Conservation (phyloP, 2,329 filamentous ascomycete species). For the Alternaria postmessia region DNA sequence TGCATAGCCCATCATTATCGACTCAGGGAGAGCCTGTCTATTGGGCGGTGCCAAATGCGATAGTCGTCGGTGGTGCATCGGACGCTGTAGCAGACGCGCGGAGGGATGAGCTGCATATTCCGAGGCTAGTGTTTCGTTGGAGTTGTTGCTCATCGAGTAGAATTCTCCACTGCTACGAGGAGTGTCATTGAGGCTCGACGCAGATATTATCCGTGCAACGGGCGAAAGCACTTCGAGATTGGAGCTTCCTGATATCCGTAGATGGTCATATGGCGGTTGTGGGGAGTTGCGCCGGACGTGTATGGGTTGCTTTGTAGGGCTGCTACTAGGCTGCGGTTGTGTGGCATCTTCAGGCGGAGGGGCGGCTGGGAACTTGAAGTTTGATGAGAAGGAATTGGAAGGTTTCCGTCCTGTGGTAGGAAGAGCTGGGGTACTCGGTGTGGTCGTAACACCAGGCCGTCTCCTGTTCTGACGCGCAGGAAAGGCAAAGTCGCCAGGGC, state of each 20-base stretch:
- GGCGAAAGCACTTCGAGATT: conserved; percentile 65
- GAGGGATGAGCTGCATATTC: conserved; percentile 71
- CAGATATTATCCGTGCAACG: conserved; percentile 75
- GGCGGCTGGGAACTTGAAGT: conserved; percentile 66
- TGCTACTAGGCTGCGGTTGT: conserved; percentile 32
- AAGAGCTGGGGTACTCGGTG: conserved; percentile 53
- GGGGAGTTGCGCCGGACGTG: conserved; percentile 41
- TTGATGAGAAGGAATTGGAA: conserved; percentile 54
- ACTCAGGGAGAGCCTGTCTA: conserved; percentile 67
- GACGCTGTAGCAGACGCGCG: conserved; percentile 58
- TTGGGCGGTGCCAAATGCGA: conserved; percentile 46
- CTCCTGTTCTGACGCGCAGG: conserved; percentile 40
- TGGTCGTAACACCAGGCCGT: conserved; percentile 43
- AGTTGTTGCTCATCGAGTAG: conserved; percentile 94
- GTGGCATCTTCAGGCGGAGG: conserved; percentile 44
- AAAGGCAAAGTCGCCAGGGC: conserved; percentile 39
- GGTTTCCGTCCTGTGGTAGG: conserved; percentile 50
- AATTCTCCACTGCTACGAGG: conserved; percentile 93
- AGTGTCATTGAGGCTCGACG: conserved; percentile 77
- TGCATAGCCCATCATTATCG: conserved; percentile 96
- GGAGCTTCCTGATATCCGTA: conserved; percentile 51
- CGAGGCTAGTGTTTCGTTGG: conserved; percentile 88
- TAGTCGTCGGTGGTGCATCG: conserved; percentile 38
- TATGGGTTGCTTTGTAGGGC: conserved; percentile 50
- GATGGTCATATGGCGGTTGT: conserved; percentile 25